A percentile compares a stretch with the other conserved stretches of the same genome.
Evolutionary conservation across 2,329 filamentous ascomycete species (phyloP).

Genomic region (Xylaria sp.): DNA sequence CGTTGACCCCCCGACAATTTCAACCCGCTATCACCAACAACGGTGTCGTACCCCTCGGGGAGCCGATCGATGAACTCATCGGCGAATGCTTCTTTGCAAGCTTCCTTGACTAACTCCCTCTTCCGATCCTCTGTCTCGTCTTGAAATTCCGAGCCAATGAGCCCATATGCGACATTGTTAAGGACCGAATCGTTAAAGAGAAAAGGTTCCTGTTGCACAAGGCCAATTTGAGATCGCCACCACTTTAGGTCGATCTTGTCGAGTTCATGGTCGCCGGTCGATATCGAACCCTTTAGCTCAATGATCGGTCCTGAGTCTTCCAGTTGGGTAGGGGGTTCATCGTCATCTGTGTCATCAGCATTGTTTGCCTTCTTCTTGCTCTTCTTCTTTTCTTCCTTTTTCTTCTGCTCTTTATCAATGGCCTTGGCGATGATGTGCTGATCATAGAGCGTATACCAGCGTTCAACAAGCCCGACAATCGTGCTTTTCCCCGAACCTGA

Average conservation of each 20-base stretch:
- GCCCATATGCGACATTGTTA: conserved; percentile 70
- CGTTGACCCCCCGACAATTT: conserved; percentile 86
- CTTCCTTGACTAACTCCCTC: conserved; percentile 68
- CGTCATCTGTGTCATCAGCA: conserved; percentile 48
- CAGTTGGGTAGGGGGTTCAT: conserved; percentile 37
- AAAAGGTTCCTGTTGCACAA: conserved; percentile 76
- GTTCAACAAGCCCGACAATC: conserved; percentile 75
- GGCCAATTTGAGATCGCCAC: conserved; percentile 71
- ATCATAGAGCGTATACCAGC: conserved; percentile 74
- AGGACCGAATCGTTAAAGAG: conserved; percentile 74
- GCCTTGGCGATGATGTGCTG: conserved; percentile 64
- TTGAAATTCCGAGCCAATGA: conserved; percentile 65
- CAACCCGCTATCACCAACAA: conserved; percentile 80
- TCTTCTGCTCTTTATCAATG: conserved; percentile 59
- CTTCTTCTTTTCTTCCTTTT: conserved; percentile 54
- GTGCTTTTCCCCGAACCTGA: conserved; percentile 81
- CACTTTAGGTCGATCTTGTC: conserved; percentile 70
- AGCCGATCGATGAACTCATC: conserved; percentile 75
- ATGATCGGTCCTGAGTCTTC: conserved; percentile 57
- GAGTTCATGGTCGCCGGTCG: conserved; percentile 64
- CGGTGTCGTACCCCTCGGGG: conserved; percentile 74
- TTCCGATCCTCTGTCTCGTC: conserved; percentile 66
- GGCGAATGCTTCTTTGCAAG: conserved; percentile 74
- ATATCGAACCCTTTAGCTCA: conserved; percentile 63
- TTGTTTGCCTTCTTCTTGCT: conserved; percentile 49